A percentile compares a stretch with the other conserved stretches of the same genome.
Evolutionary conservation across 345 rosid species (phyloP).

Genomic region (Syzygium oleosum): DNA sequence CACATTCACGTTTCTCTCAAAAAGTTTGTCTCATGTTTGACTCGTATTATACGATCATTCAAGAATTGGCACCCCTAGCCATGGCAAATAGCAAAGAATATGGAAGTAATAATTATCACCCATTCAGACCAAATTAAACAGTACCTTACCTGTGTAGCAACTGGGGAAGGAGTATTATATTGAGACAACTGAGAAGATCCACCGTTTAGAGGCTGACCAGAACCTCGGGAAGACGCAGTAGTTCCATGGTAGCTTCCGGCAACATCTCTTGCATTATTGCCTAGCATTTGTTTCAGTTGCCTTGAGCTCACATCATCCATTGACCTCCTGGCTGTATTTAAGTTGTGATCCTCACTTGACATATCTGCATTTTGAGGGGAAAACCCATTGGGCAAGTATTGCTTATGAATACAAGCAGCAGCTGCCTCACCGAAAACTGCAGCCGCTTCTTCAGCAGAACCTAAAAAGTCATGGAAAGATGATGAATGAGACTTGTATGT

Average conservation of each 20-base stretch:
- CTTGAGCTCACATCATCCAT: conserved; percentile 61
- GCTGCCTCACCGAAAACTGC: conserved; percentile 88
- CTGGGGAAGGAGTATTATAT: conserved; percentile 89
- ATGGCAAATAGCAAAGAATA: neutral
- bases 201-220: conserved; percentile 58
- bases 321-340: conserved; percentile 28
- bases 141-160: conserved; percentile 61
- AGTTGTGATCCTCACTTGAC: conserved; percentile 52
- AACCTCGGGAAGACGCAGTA: conserved; percentile 26
- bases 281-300: conserved; percentile 62
- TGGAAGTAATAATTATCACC: neutral
- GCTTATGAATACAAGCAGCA: conserved; percentile 77
- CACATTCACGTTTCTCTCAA: neutral
- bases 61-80: neutral
- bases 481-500: neutral
- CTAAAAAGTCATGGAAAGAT: conserved; percentile 16
- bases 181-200: conserved; percentile 57
- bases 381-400: conserved; percentile 41
- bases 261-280: conserved; percentile 61
- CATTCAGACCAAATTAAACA: neutral
- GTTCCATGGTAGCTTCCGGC: conserved; percentile 56
- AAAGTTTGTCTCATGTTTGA: neutral
- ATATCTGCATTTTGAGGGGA: conserved; percentile 29
- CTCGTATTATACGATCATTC: neutral
- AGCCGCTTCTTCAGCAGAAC: conserved; percentile 89